Percentiles rank a stretch among this genome's conserved stretches.
phyloP scores from a whole-genome alignment of 768 basidiomycete genomes.

The Amanita rubescens region DNA sequence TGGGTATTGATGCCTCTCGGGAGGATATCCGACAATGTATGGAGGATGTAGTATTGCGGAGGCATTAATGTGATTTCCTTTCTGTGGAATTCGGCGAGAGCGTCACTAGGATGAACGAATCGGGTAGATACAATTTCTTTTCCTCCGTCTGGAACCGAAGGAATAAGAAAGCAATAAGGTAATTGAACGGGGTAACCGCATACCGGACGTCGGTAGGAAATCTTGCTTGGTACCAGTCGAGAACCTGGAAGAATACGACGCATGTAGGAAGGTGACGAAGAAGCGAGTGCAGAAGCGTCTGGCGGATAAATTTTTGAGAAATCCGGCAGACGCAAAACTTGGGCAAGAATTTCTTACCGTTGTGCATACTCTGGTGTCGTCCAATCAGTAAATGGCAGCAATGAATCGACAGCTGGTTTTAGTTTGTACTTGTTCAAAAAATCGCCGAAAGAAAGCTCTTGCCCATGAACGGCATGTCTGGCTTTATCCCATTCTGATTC shows the following conservation, averaged over 20 bases:
- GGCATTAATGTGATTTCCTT: constrained; percentile 58
- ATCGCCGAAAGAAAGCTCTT: constrained; percentile 38
- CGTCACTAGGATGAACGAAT: constrained; percentile 51
- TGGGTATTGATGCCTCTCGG: constrained; percentile 31
- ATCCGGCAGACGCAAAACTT: background rate
- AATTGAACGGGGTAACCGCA: too few relatives aligned
- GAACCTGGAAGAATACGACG: constrained; percentile 37
- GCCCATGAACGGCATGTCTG: constrained; percentile 48
- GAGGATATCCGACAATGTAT: constrained; percentile 51
- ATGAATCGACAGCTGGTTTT: constrained; percentile 32
- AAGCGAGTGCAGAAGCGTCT: constrained; percentile 72
- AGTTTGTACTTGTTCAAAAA: constrained; percentile 45
- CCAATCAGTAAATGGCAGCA: constrained; percentile 73
- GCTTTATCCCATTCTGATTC: constrained; percentile 42
- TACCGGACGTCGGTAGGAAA: constrained; percentile 52
- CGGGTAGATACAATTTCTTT: constrained; percentile 63
- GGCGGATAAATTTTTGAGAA: constrained; percentile 5
- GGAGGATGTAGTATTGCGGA: constrained; percentile 66
- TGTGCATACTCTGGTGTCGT: constrained; percentile 53
- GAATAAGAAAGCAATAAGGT: background rate
- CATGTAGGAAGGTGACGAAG: constrained; percentile 58
- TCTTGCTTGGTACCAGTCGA: constrained; percentile 49
- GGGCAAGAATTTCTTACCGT: constrained; percentile 30
- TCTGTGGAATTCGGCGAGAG: constrained; percentile 43
- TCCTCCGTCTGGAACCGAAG: constrained; percentile 33